These are phyloP conservation scores for Aspergillus sp. DNA, from an alignment of 2,329 filamentous ascomycete species.

Conservation along the genomic window DNA sequence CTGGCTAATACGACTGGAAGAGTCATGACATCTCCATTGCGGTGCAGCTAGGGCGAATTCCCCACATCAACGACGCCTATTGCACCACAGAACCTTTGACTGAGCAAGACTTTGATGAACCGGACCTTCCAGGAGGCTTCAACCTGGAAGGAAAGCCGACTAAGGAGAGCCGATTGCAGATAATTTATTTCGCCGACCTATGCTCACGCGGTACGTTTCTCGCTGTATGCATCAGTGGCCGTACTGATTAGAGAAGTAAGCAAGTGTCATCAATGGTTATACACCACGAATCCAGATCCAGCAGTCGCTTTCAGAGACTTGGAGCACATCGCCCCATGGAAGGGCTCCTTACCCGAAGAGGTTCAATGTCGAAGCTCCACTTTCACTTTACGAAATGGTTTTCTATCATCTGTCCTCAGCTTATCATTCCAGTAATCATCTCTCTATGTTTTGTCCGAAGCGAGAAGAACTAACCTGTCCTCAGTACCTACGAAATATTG, in stretches of 20 bases:
- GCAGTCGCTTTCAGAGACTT: not conserved
- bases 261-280: not conserved
- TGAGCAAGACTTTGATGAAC: conserved; percentile 10
- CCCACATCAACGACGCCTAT: conserved; percentile 17
- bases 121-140: not conserved
- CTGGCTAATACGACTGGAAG: not conserved
- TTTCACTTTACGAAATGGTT: conserved; percentile 2
- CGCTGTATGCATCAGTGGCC: not conserved
- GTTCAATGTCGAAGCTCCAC: not conserved
- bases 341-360: not conserved
- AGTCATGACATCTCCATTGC: conserved; percentile 12
- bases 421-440: not conserved
- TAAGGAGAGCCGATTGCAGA: not conserved
- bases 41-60: conserved; percentile 8
- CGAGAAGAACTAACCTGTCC: not conserved
- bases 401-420: not conserved
- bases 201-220: not conserved
- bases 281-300: not conserved
- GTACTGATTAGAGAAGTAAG: not conserved
- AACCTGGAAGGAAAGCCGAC: not conserved
- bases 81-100: conserved; percentile 1
- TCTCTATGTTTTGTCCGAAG: no score
- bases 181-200: not conserved
- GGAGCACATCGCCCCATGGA: not conserved
- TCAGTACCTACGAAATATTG: not conserved